Conservation (phyloP, 805 yeast genomes). For the Candida oleophila region DNA sequence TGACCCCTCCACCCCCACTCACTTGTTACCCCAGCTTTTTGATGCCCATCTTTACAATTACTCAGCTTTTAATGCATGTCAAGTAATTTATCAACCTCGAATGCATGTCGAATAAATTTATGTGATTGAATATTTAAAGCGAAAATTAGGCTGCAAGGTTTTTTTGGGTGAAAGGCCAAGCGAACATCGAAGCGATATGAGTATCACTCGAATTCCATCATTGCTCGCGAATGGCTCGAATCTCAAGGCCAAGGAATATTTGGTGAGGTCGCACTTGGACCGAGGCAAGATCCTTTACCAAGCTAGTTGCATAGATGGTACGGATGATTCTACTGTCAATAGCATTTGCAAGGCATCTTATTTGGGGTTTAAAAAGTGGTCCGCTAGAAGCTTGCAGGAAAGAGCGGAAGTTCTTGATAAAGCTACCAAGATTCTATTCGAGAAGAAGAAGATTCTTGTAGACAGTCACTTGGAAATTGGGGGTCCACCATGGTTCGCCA, state of each 20-base stretch:
- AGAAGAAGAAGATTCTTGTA: conserved; percentile 10
- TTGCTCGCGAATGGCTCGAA: background rate
- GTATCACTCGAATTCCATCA: background rate
- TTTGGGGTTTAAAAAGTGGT: conserved; percentile 29
- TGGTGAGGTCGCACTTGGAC: background rate
- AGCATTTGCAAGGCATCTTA: conserved; percentile 18
- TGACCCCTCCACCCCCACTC: no score
- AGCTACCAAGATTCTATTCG: conserved; percentile 15
- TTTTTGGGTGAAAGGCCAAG: no score
- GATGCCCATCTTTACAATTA: no score
- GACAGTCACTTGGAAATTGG: conserved; percentile 32
- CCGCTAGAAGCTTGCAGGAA: conserved; percentile 12
- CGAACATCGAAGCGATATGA: background rate
- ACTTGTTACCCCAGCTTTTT: no score
- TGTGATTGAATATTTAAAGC: no score
- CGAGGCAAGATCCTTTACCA: conserved; percentile 1
- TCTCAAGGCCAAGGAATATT: background rate
- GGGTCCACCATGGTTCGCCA: conserved; percentile 33
- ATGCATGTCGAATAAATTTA: no score
- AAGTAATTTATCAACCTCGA: no score
- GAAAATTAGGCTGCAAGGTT: no score
- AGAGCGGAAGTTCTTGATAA: conserved; percentile 18
- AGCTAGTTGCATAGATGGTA: conserved; percentile 2
- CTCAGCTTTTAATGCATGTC: no score
- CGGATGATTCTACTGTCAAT: conserved; percentile 4